phyloP scores from a whole-genome alignment of 2,329 filamentous ascomycete species.

The Colletotrichum incanum region DNA sequence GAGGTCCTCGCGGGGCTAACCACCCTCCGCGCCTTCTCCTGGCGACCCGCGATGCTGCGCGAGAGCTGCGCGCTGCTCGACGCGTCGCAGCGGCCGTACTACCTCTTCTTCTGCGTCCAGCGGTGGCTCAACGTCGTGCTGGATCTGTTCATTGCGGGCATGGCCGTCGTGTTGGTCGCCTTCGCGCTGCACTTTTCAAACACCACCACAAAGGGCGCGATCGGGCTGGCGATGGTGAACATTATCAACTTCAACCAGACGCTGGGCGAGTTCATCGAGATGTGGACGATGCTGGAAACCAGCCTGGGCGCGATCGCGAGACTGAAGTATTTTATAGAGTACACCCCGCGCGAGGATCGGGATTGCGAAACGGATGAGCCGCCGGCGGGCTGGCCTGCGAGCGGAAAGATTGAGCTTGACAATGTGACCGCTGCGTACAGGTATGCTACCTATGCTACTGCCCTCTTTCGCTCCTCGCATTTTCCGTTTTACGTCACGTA shows the following conservation, averaged over 20 bases:
- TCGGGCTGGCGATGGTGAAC: conserved; percentile 50
- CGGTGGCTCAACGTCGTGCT: conserved; percentile 65
- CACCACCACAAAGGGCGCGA: conserved; percentile 49
- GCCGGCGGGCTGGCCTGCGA: conserved; percentile 48
- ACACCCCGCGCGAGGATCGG: conserved; percentile 50
- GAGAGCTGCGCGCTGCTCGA: conserved; percentile 56
- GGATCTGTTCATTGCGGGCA: conserved; percentile 63
- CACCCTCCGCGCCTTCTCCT: conserved; percentile 67
- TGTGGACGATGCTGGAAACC: conserved; percentile 57
- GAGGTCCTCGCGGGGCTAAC: conserved; percentile 64
- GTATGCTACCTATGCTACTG: conserved; percentile 35
- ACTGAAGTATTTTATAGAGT: conserved; percentile 49
- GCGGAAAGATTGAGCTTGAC: conserved; percentile 49
- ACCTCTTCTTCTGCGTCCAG: conserved; percentile 65
- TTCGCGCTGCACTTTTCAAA: conserved; percentile 56
- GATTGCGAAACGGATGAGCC: conserved; percentile 21
- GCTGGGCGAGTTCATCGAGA: conserved; percentile 51
- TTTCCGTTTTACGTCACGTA: too few species aligned
- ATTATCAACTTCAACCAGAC: conserved; percentile 51
- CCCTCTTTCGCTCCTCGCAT: conserved; percentile 30
- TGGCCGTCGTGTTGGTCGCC: conserved; percentile 65
- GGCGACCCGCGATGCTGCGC: conserved; percentile 57
- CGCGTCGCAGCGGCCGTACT: conserved; percentile 64
- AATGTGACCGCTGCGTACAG: conserved; percentile 49
- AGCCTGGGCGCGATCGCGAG: conserved; percentile 54